Evolutionary conservation across 2,329 filamentous ascomycete species (phyloP), one percentile per base, ranked within the genome.

Genomic region (Fusarium zealandicum): DNA sequence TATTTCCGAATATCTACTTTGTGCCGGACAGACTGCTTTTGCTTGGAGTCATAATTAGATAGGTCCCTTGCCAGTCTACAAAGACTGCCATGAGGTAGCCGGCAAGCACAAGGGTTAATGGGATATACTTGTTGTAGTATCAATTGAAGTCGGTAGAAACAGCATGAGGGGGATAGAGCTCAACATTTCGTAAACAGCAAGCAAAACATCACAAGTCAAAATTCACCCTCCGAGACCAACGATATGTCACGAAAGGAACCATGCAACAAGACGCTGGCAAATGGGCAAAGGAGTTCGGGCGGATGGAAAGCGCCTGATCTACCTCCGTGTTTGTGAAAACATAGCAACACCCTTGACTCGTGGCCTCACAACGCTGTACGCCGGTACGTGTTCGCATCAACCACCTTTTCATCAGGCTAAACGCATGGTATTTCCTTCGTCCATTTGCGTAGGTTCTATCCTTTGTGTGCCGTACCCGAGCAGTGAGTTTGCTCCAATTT

Each of bases 401-500:
- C 48, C 57, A 54, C 36, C 41, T 47, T 54, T 53, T 59, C 49
- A 43, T 54, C 56, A 58, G 63, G 54, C 51, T 58, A 62, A 53
- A 54, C 57, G 35, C 37, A 58, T 64, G 53, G 50, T 56, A 65
- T 62, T 66, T 64, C 55, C 61, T 54, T 67, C 54, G 47, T 65
- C 61, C 64, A 66, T 61, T 64, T 61, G 53, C 61, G 60, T 58
- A 55, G 57, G 54, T 55, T 63, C 52, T 61, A 62, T 61, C 61
- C 46, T 61, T 41, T 60, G 55, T 54, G 51, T 60, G 59, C 55
- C 56, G 53, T 60, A 52, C 43, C 52, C 54, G 60, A 60, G 61
- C 59, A 53, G 50, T 53, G 31, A 51, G 49, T 56, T 59, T 59
- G 51, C 60, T 65, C 65, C 58, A 51, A 57, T 66, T 56, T 66